Conservation (phyloP, 78 protist genomes). For the Dictyostelium purpureum region DNA sequence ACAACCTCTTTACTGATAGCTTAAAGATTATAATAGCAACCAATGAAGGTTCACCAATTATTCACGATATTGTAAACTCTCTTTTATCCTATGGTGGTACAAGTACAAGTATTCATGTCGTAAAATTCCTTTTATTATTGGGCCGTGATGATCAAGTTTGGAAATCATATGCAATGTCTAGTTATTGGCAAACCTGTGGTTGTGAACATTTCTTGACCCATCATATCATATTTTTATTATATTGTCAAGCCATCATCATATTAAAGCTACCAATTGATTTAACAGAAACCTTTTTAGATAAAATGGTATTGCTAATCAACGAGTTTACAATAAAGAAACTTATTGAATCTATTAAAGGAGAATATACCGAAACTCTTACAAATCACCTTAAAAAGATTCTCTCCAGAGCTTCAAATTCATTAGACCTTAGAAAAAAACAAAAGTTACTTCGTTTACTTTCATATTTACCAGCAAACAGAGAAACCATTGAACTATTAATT, state of each 20-base stretch:
- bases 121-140: conserved; percentile 24
- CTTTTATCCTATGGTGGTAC: conserved; percentile 28
- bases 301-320: conserved; percentile 50
- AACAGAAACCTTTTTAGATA: conserved; percentile 31
- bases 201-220: conserved; percentile 71
- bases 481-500: conserved; percentile 24
- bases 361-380: background rate
- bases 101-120: conserved; percentile 25
- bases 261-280: background rate
- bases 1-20: background rate
- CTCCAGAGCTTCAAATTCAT: background rate
- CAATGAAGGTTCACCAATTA: background rate
- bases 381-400: conserved; percentile 28
- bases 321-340: conserved; percentile 30
- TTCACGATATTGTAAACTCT: conserved; percentile 1
- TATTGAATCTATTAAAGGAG: conserved; percentile 13
- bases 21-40: background rate
- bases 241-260: conserved; percentile 36
- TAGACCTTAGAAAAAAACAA: conserved; percentile 47
- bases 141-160: background rate
- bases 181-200: conserved; percentile 28
- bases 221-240: conserved; percentile 35
- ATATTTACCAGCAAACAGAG: conserved; percentile 41
- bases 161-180: background rate
- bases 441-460: conserved; percentile 48